These are phyloP conservation scores for Babesia sp. DNA, from an alignment of 169 alveolate genomes.

Conservation along the genomic window DNA sequence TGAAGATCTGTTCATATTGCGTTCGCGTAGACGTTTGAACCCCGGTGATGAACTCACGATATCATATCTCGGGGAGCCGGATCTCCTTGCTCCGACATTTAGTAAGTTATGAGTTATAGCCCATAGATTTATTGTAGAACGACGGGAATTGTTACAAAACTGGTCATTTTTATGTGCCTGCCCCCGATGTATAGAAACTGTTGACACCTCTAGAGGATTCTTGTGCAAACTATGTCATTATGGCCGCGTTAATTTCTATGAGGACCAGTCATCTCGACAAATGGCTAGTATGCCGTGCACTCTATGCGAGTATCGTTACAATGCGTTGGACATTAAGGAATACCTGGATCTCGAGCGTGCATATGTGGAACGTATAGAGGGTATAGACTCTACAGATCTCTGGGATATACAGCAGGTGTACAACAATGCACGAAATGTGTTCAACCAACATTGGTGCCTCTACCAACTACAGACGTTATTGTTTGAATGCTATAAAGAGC, in stretches of 20 bases:
- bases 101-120: constrained; percentile 49
- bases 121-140: constrained; percentile 19
- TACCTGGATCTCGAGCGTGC: constrained; percentile 61
- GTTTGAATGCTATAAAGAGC: constrained; percentile 53
- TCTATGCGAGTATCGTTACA: constrained; percentile 32
- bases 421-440: constrained; percentile 71
- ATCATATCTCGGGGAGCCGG: constrained; percentile 83
- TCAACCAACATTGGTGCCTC: constrained; percentile 77
- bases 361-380: constrained; percentile 36
- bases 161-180: constrained; percentile 84
- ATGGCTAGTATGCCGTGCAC: constrained; percentile 29
- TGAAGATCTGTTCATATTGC: constrained; percentile 75
- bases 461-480: constrained; percentile 66
- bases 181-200: constrained; percentile 72
- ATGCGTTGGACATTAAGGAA: constrained; percentile 22
- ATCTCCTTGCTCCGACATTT: constrained; percentile 77
- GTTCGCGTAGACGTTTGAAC: constrained; percentile 76
- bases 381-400: constrained; percentile 40
- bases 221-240: constrained; percentile 77
- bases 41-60: constrained; percentile 85
- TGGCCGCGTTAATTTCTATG: constrained; percentile 44
- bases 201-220: constrained; percentile 78
- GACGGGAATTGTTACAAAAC: constrained; percentile 78
- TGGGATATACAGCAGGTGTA: constrained; percentile 56
- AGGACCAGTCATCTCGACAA: background rate